A percentile compares a stretch with the other conserved stretches of the same genome.
These are phyloP conservation scores for Thielaviopsis euricoi DNA, from an alignment of 2,329 filamentous ascomycete species.

Conservation along the genomic window DNA sequence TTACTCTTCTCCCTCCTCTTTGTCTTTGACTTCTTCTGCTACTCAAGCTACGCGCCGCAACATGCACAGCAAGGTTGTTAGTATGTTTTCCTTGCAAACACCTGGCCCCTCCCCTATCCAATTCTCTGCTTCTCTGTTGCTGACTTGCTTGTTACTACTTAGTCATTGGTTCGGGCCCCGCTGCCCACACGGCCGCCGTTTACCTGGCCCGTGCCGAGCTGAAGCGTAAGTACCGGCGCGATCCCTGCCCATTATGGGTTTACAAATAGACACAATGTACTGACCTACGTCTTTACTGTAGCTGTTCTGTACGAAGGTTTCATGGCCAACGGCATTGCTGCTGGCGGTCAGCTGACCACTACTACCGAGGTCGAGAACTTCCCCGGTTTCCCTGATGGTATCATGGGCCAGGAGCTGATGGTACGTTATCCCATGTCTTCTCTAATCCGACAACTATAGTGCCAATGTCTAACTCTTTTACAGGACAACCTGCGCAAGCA, in stretches of 20 bases:
- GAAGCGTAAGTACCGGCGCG: constrained; percentile 42
- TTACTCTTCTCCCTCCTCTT: not conserved
- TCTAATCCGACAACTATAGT: not conserved
- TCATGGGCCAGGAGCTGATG: constrained; percentile 83
- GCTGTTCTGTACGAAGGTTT: constrained; percentile 95
- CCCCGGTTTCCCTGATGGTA: constrained; percentile 79
- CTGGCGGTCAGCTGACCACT: constrained; percentile 91
- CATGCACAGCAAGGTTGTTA: constrained; percentile 89
- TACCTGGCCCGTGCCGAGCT: constrained; percentile 91
- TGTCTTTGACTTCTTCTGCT: not conserved
- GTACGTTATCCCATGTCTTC: constrained; percentile 21
- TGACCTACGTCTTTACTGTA: constrained; percentile 15
- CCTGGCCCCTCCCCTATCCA: not conserved
- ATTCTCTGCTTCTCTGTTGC: not conserved
- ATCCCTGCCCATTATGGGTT: not conserved
- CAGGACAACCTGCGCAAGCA: constrained; percentile 82
- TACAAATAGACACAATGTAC: not conserved
- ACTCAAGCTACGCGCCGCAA: constrained; percentile 14
- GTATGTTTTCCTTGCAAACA: constrained; percentile 33
- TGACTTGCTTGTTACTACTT: not conserved
- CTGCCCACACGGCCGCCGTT: constrained; percentile 91
- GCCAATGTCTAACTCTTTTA: not conserved
- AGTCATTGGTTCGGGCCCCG: constrained; percentile 87
- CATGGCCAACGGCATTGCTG: constrained; percentile 90
- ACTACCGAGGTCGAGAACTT: constrained; percentile 98